phyloP scores from a whole-genome alignment of 1,139 yeast species.

The Scheffersomyces segobiensis region DNA sequence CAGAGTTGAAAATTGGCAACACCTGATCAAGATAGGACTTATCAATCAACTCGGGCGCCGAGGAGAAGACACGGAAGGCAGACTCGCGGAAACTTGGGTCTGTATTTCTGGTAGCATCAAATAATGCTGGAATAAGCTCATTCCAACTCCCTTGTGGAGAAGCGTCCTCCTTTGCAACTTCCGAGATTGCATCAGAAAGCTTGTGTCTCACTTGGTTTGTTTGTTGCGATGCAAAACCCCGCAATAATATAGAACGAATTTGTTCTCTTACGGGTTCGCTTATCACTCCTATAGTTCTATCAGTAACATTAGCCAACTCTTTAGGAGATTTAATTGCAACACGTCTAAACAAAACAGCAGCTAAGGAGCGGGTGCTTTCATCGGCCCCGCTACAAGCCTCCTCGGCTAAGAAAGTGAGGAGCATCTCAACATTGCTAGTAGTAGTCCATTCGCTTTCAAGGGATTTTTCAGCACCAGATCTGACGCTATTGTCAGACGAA shows the following conservation, averaged over 20 bases:
- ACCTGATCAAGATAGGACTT: conserved; percentile 55
- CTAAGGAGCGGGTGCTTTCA: conserved; percentile 59
- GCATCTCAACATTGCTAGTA: conserved; percentile 60
- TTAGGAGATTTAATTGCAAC: conserved; percentile 78
- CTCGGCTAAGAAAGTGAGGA: conserved; percentile 79
- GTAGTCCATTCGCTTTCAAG: conserved; percentile 77
- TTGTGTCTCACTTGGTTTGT: conserved; percentile 82
- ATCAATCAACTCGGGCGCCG: conserved; percentile 79
- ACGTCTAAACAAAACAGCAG: conserved; percentile 88
- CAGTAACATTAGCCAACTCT: conserved; percentile 60
- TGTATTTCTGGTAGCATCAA: conserved; percentile 62
- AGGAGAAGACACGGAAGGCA: conserved; percentile 82
- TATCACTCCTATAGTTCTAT: conserved; percentile 75
- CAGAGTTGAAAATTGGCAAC: conserved; percentile 71
- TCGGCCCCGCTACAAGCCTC: conserved; percentile 65
- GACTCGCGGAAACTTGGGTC: conserved; percentile 84
- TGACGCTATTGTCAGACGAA: conserved; percentile 62
- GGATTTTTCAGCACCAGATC: conserved; percentile 76
- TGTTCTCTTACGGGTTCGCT: conserved; percentile 59
- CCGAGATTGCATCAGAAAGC: conserved; percentile 91
- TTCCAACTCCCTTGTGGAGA: conserved; percentile 64
- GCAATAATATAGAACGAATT: conserved; percentile 64
- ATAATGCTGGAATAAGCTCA: conserved; percentile 71
- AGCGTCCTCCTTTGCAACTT: conserved; percentile 72
- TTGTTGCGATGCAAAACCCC: conserved; percentile 70